Base-by-base conservation (phyloP, 2,329 filamentous ascomycete genomes). In the Fusarium chlamydosporum region DNA sequence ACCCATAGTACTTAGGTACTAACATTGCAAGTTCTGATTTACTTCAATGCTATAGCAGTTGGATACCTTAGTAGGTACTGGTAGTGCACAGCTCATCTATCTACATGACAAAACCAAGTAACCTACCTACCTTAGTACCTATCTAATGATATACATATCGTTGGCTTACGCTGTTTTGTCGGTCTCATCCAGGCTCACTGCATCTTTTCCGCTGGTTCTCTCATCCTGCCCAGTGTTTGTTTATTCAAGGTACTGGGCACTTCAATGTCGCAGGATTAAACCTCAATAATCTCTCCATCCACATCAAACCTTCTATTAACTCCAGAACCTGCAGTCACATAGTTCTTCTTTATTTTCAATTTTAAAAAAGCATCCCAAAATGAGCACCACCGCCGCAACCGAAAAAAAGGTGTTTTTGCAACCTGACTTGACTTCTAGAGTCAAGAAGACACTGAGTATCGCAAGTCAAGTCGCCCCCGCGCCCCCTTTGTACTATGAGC, bases 321-420 rank as follows among this genome's bases (percentile, higher is more conserved):
- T 41, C 12, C n/a, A 11, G 8, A 51, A 40, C 7, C 16, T 18
- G 10, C 8, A 26, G 29, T 15, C 23, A 20, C n/a, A 23, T 7
- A 33, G 8, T 29, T 29, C 4, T 38, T 29, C 27, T 27, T 40
- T 10, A 38, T 12, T 18, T 29, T 18, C 4, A 18, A 12, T 13
- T 27, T 34, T 18, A 29, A 18, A 27, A 16, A 7, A 40, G 34
- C 27, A 16, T 40, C 27, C 9, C 27, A 9, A 31, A 10, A 67
- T 67, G 62, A 43, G 26, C 26, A n/a, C 40, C 9, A 18, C 38
- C 23, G 37, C 41, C 12, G 46, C 46, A 16, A 40, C 26, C 18
- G 23, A 26, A 26, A 35, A 43, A n/a, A 33, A 43, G 26, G 46
- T 48, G 37, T 23, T 43, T 29, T 15, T 20, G 34, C 47, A n/a